These are phyloP conservation scores for Neofusicoccum kwambonambiense DNA, from an alignment of 2,329 filamentous ascomycete genomes.

Conservation along the genomic window DNA sequence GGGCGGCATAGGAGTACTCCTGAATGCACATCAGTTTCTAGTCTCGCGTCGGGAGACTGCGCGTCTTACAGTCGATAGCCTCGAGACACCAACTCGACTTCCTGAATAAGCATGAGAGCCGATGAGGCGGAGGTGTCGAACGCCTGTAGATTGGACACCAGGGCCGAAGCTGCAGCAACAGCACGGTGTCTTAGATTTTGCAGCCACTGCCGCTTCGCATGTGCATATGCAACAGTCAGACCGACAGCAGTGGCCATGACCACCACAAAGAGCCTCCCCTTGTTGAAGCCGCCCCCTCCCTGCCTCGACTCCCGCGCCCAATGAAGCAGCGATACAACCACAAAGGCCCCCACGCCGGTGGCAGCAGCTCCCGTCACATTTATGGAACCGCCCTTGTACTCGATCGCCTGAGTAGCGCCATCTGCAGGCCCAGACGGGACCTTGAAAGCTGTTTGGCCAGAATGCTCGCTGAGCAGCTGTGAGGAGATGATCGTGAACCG, in stretches of 20 bases:
- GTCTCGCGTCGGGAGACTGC: conserved; percentile 17
- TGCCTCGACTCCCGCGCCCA: conserved; percentile 61
- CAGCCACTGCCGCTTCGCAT: conserved; percentile 77
- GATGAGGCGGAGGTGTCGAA: conserved; percentile 77
- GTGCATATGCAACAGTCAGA: conserved; percentile 64
- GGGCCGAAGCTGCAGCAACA: conserved; percentile 64
- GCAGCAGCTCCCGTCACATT: conserved; percentile 65
- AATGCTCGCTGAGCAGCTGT: conserved; percentile 74
- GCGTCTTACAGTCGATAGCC: conserved; percentile 75
- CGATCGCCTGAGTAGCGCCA: conserved; percentile 27
- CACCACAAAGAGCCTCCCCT: conserved; percentile 50
- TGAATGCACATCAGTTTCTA: conserved; percentile 41
- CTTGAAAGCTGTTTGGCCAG: conserved; percentile 42
- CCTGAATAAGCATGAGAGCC: conserved; percentile 79
- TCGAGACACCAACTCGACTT: conserved; percentile 91
- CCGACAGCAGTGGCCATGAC: conserved; percentile 52
- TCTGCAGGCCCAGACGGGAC: conserved; percentile 29
- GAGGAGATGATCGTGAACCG: conserved; percentile 91
- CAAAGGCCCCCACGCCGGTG: conserved; percentile 62
- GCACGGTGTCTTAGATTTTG: conserved; percentile 74
- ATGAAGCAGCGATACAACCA: conserved; percentile 65
- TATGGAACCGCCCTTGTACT: conserved; percentile 47
- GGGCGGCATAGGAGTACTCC: conserved; percentile 86
- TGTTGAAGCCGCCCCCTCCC: conserved; percentile 50
- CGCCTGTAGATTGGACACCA: conserved; percentile 73